phyloP scores from a whole-genome alignment of 495 filamentous ascomycete genomes.

The Neurospora sp. region DNA sequence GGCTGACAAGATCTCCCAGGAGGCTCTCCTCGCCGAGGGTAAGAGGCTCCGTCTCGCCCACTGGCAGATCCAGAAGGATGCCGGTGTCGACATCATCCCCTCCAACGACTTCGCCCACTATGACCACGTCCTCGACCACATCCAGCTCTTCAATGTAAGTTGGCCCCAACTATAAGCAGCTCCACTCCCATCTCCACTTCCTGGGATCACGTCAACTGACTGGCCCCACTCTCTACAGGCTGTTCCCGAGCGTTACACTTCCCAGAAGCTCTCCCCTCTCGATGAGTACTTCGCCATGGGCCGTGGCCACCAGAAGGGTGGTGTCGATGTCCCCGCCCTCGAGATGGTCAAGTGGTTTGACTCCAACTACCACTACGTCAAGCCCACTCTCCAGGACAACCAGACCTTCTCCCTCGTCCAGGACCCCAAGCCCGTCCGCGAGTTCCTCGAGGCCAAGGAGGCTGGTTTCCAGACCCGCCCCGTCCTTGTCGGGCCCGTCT shows the following conservation, averaged over 20 bases:
- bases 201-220: neutral
- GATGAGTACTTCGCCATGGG: conserved; percentile 99
- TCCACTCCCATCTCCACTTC: neutral
- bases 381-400: conserved; percentile 91
- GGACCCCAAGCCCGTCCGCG: conserved; percentile 83
- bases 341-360: conserved; percentile 99
- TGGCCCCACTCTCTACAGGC: conserved; percentile 38
- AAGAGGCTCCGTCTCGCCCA: conserved; percentile 92
- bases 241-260: conserved; percentile 81
- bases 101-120: conserved; percentile 99
- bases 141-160: conserved; percentile 93
- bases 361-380: conserved; percentile 99
- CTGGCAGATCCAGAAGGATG: conserved; percentile 99
- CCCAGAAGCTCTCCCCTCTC: conserved; percentile 70
- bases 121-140: conserved; percentile 96
- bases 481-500: conserved; percentile 89
- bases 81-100: conserved; percentile 91
- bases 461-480: conserved; percentile 87
- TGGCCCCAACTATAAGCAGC: neutral
- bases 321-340: conserved; percentile 83
- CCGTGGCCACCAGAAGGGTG: conserved; percentile 87
- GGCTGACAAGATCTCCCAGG: conserved; percentile 82
- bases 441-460: conserved; percentile 96
- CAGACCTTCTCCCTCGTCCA: conserved; percentile 83
- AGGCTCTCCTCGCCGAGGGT: conserved; percentile 80